Base-by-base conservation (phyloP, 495 filamentous ascomycete species). In the Xylaria sp. region DNA sequence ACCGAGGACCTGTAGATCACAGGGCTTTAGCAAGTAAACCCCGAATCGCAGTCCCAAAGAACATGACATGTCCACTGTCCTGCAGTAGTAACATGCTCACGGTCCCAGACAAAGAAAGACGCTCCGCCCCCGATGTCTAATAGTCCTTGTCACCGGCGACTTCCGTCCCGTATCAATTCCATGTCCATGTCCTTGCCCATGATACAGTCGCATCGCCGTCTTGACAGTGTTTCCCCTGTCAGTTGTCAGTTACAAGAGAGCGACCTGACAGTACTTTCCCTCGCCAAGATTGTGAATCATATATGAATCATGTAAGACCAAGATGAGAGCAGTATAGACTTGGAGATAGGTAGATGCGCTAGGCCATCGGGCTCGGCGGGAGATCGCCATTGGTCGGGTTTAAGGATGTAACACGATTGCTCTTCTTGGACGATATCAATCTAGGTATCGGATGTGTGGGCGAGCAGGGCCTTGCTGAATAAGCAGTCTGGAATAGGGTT, bases 211-310 rank as follows among this genome's bases (percentile, higher is more conserved):
- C 15, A 67, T 15, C 26, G 29, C 15, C 40, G 26, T 21, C 29
- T 17, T 29, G 29, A 31, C 61, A 33, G 5, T 21, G 7, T 65
- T 12, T 21, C 35, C 61, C 62, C 12, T 59, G 57, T n/a, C 19
- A 37, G 6, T 21, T 43, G 21, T 43, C 14, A 3, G 37, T 41
- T 55, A 55, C 62, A 53, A 41, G 48, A 48, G 12, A 21, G 64
- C 19, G 64, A 67, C 64, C 43, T 55, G 11, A 14, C n/a, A 29
- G 46, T 67, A 67, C 64, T 43, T 66, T n/a, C n/a, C 31, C 29
- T 40, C 15, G 48, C 64, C 33, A 40, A 29, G 64, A 53, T 59
- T 59, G 21, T 59, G 57, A 59, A 59, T 59, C 57, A 59, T 59
- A 37, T 33, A n/a, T 53, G 46, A 19, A 33, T 11, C n/a, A 24